Conservation (phyloP, 768 basidiomycete genomes). For the Fomitopsis pulvina region DNA sequence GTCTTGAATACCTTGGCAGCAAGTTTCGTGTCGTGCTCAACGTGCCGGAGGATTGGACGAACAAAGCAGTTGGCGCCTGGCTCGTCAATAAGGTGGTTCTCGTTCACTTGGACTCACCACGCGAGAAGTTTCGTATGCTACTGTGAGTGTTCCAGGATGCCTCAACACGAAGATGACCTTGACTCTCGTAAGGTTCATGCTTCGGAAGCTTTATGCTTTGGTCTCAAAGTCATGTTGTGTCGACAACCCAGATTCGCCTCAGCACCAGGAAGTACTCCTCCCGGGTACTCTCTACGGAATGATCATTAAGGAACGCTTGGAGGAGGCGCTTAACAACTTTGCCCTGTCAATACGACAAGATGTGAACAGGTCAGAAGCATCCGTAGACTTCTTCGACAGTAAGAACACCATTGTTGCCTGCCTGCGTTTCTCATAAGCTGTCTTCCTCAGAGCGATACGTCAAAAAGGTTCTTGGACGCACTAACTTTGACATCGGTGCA, state of each 20-base stretch:
- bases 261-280: conserved; percentile 95
- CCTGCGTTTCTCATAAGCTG: background rate
- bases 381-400: conserved; percentile 89
- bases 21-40: conserved; percentile 92
- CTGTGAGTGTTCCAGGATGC: conserved; percentile 48
- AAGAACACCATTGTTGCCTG: conserved; percentile 23
- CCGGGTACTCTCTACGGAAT: conserved; percentile 91
- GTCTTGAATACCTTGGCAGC: conserved; percentile 91
- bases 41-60: conserved; percentile 90
- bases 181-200: conserved; percentile 85
- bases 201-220: conserved; percentile 87
- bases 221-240: conserved; percentile 86
- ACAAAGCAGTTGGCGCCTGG: conserved; percentile 74
- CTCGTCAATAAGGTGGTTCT: conserved; percentile 81
- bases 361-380: conserved; percentile 62
- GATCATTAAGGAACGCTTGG: conserved; percentile 97
- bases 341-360: conserved; percentile 66
- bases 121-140: conserved; percentile 94
- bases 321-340: conserved; percentile 77
- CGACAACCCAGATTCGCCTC: conserved; percentile 98
- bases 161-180: conserved; percentile 6
- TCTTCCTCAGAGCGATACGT: conserved; percentile 70
- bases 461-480: conserved; percentile 59
- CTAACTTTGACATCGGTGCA: conserved; percentile 89
- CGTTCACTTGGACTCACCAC: conserved; percentile 79